Base-by-base conservation (phyloP, 139 green algal species). In the Coelastrella sp. region DNA sequence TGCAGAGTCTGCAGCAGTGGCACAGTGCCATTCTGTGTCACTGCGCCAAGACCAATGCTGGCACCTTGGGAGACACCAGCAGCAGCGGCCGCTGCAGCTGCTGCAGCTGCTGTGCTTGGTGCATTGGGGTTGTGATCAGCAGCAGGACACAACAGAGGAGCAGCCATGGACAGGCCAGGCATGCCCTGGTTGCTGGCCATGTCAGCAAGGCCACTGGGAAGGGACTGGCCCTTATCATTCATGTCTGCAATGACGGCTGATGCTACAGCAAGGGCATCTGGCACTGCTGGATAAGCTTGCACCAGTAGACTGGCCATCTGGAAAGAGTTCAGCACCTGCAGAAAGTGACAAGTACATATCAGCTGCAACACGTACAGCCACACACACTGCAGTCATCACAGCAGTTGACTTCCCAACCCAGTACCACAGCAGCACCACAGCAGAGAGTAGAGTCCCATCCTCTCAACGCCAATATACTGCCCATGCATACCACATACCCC, bases 241-340 rank as follows among this genome's bases (percentile, higher is more conserved):
- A 92, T 87, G 84, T 93, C 90, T 5, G 85, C 81, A 2, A 88
- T 87, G 34, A 93, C 76, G 5, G 90, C 90, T 2, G 66, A 87
- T 15, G 90, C 88, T 37, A 93, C 91, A 67, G 88, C 90, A 79
- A 93, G 87, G 9, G 90, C 88, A 73, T 93, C 90, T 43, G 90
- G 90, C 32, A 93, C 90, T 51, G 88, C 90, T 13, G 90, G 90
- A 78, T 91, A 92, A 57, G 87, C 89, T 60, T 90, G 87, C 43
- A 93, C 90, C 84, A 91, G 84, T 72, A 92, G 89, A 5, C 76
- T 74, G 2, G 84, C 89, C 89, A 92, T 92, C 80, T 92, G 89
- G 83, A 88, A 81, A 45, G 62, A 69, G 63, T 79, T 88, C 25
- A 88, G 74, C 34, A 86, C 41, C 63, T 78, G 69, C 32, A 50